These are phyloP conservation scores for Pseudopithomyces maydicus DNA, from an alignment of 2,329 filamentous ascomycete genomes.

Conservation along the genomic window DNA sequence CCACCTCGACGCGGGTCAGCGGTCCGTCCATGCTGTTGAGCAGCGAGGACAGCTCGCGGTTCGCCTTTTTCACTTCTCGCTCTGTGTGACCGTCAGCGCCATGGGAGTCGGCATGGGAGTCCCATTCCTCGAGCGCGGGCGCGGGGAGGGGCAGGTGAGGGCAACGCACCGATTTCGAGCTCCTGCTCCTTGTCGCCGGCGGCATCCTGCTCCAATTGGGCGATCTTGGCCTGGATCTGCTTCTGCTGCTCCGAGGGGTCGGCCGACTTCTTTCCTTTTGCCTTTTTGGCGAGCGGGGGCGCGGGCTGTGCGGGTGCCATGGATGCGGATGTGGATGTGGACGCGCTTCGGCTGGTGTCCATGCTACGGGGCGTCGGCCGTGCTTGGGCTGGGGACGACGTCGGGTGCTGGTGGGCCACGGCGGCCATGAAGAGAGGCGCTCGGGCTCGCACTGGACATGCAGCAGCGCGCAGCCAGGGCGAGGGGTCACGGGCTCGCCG, in stretches of 20 bases:
- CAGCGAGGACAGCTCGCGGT: slow-evolving; percentile 84
- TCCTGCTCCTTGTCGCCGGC: slow-evolving; percentile 95
- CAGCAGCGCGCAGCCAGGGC: slow-evolving; percentile 12
- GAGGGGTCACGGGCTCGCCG: neutral
- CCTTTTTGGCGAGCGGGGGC: slow-evolving; percentile 70
- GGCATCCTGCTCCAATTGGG: slow-evolving; percentile 90
- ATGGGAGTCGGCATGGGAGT: neutral
- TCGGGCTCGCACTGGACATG: slow-evolving; percentile 3
- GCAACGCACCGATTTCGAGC: slow-evolving; percentile 79
- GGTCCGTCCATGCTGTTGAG: slow-evolving; percentile 88
- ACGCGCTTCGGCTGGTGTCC: slow-evolving; percentile 47
- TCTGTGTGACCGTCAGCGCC: slow-evolving; percentile 60
- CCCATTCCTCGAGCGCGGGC: too few relatives aligned
- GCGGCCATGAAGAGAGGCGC: slow-evolving; percentile 37
- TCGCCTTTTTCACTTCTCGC: slow-evolving; percentile 91
- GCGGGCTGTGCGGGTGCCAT: slow-evolving; percentile 53
- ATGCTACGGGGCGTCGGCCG: slow-evolving; percentile 47
- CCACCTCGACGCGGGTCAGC: slow-evolving; percentile 85
- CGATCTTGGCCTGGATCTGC: slow-evolving; percentile 89
- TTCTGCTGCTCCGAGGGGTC: slow-evolving; percentile 91
- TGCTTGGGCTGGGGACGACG: slow-evolving; percentile 27
- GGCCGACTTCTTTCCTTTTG: slow-evolving; percentile 80
- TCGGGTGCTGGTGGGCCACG: slow-evolving; percentile 42
- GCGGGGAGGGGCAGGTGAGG: too few relatives aligned
- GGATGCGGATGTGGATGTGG: slow-evolving; percentile 47